These are phyloP conservation scores for Kwoniella sp. DNA, from an alignment of 768 basidiomycete genomes.

Conservation along the genomic window DNA sequence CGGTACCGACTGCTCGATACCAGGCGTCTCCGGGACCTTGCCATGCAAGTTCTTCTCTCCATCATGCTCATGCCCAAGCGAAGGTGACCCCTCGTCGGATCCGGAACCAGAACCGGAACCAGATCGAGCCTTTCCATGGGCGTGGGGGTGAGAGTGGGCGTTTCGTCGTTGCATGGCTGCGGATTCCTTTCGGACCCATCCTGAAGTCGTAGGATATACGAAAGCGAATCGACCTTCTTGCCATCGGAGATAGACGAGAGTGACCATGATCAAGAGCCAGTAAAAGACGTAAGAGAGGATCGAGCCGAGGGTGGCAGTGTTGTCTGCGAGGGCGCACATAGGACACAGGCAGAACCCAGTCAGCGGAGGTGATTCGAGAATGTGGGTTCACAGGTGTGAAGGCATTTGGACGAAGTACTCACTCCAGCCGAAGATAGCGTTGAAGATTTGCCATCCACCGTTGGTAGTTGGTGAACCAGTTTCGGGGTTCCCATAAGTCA, in stretches of 20 bases:
- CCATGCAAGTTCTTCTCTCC: not conserved
- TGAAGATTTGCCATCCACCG: slow-evolving; percentile 64
- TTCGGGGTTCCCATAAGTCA: slow-evolving; percentile 54
- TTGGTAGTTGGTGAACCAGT: slow-evolving; percentile 39
- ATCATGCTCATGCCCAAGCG: not conserved
- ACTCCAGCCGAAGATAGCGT: slow-evolving; percentile 62
- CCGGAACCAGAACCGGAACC: slow-evolving; percentile 3
- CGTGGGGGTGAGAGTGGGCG: not conserved
- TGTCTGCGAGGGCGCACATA: slow-evolving; percentile 57
- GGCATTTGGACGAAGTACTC: not conserved
- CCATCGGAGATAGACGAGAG: slow-evolving; percentile 63
- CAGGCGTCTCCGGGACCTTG: not conserved
- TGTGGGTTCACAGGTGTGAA: no score
- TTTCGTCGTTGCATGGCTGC: slow-evolving; percentile 5
- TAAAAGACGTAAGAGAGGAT: slow-evolving; percentile 88
- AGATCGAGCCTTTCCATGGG: not conserved
- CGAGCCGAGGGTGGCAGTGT: slow-evolving; percentile 76
- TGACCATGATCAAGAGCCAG: slow-evolving; percentile 78
- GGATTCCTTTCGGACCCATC: slow-evolving; percentile 13
- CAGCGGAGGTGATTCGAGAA: no score
- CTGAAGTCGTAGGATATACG: slow-evolving; percentile 6
- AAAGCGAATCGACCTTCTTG: slow-evolving; percentile 56
- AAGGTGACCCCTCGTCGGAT: not conserved
- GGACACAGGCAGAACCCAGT: no score
- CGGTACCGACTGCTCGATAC: not conserved